A percentile compares a stretch with the other conserved stretches of the same genome.
These are phyloP conservation scores for Zymoseptoria pseudotritici DNA, from an alignment of 2,329 filamentous ascomycete genomes.

Conservation along the genomic window DNA sequence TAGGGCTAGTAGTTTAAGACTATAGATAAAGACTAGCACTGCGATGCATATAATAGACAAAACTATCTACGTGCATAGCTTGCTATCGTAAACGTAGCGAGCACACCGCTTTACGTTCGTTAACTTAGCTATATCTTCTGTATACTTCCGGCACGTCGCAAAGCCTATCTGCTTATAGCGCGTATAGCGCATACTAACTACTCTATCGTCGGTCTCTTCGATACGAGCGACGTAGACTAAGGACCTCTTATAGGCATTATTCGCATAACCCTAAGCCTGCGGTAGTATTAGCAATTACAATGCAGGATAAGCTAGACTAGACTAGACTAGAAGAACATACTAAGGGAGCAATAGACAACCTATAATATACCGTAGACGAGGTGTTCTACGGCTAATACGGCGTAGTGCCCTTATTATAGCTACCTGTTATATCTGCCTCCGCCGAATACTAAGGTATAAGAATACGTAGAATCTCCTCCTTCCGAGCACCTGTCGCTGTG, in stretches of 20 bases:
- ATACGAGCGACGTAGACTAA: not conserved
- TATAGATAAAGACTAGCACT: too few species aligned
- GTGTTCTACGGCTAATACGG: not conserved
- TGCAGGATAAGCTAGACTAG: not conserved
- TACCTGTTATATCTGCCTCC: too few species aligned
- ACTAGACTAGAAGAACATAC: not conserved
- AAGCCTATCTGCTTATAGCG: not conserved
- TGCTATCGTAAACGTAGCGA: not conserved
- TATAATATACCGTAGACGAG: not conserved
- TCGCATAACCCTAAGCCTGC: not conserved
- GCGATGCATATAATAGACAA: too few species aligned
- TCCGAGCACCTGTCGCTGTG: too few species aligned
- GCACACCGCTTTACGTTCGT: not conserved
- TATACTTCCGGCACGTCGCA: not conserved
- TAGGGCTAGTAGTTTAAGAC: too few species aligned
- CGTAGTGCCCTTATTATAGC: not conserved
- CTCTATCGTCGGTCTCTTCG: not conserved
- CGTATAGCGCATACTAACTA: not conserved
- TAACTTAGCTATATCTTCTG: not conserved
- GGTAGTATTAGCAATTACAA: not conserved
- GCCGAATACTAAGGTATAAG: too few species aligned
- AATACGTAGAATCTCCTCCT: too few species aligned
- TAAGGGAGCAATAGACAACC: not conserved
- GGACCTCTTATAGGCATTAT: not conserved
- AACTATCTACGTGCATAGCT: not conserved